Evolutionary conservation across 2,329 filamentous ascomycete genomes (phyloP), one percentile per base, ranked within the genome.

Genomic region (Exophiala calicioides): DNA sequence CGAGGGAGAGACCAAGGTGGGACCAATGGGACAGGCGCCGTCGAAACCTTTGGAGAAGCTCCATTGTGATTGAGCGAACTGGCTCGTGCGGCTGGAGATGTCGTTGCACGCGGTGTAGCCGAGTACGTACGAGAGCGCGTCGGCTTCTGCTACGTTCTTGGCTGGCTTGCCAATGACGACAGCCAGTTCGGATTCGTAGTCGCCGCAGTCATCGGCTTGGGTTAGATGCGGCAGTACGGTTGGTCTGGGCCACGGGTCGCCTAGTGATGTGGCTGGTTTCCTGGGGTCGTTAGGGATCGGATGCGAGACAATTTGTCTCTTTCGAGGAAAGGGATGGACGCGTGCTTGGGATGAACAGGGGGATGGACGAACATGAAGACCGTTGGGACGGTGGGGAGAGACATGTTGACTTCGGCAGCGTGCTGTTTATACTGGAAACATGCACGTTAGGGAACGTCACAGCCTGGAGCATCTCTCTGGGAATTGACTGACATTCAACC

Each of bases 91-190:
- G 5, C 65, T 65, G 21, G 59, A 66, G 13, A 73, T 60, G 49
- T 72, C 69, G 50, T 73, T 72, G 39, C 61, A 58, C 4, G 58
- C 59, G 2, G 68, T 71, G 55, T 68, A 73, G 1, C 67, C 69
- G 7, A 70, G 56, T 1, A 72, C 66, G 54, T 71, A 67, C 29
- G 65, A 60, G 51, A 71, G 40, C 0, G 70, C 70, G n/a, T 66
- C 55, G 2, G 49, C 54, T 32, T 65, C 59, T 24, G 64, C 58
- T 8, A 72, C 67, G 49, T 73, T 65, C n/a, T 63, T 61, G 3
- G 63, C 66, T 3, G 61, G 51, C 52, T 66, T 68, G 37, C 53
- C 55, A 6, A 72, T 61, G 9, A 73, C 57, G n/a, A 71, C 40
- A 0, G 58, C 61, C 5, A 73, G 58, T 56, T 73, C 69, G 2